phyloP scores from a whole-genome alignment of 805 yeast species.

The Candida maesae region DNA sequence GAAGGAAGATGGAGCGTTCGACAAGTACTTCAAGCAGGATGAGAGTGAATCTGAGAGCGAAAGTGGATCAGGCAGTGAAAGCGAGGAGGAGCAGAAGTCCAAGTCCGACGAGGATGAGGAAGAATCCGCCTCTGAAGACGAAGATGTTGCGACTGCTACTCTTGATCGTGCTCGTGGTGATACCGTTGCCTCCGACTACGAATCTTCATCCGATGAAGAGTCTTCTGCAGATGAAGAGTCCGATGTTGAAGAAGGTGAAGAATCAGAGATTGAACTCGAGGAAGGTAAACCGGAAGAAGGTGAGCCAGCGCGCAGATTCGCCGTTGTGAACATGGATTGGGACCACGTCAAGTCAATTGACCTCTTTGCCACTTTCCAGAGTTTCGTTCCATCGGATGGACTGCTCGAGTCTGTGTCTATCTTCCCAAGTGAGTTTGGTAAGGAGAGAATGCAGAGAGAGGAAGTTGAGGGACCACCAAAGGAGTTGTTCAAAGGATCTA shows the following conservation, averaged over 20 bases:
- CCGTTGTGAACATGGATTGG: slow-evolving; percentile 97
- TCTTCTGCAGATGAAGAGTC: slow-evolving; percentile 37
- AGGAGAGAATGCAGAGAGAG: slow-evolving; percentile 85
- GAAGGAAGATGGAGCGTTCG: slow-evolving; percentile 32
- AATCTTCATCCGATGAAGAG: slow-evolving; percentile 37
- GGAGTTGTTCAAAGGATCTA: slow-evolving; percentile 58
- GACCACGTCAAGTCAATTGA: slow-evolving; percentile 88
- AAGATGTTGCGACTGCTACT: slow-evolving; percentile 17
- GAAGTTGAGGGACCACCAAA: slow-evolving; percentile 90
- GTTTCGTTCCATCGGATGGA: slow-evolving; percentile 80
- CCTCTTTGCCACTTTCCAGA: slow-evolving; percentile 79
- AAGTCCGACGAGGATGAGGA: slow-evolving; percentile 20
- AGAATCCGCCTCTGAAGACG: slow-evolving; percentile 19
- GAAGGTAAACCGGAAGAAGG: slow-evolving; percentile 76
- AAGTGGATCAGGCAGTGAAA: slow-evolving; percentile 40
- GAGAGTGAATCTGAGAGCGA: neutral
- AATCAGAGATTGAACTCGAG: slow-evolving; percentile 49
- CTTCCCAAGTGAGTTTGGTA: slow-evolving; percentile 90
- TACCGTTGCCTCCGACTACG: slow-evolving; percentile 40
- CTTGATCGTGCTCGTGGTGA: slow-evolving; percentile 70
- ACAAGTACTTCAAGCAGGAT: slow-evolving; percentile 29
- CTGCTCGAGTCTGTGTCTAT: slow-evolving; percentile 63
- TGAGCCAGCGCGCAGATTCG: slow-evolving; percentile 77
- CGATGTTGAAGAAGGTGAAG: slow-evolving; percentile 38
- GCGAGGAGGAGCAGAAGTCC: slow-evolving; percentile 48